Conservation (phyloP, 768 basidiomycete species). For the Collybia mongolica region DNA sequence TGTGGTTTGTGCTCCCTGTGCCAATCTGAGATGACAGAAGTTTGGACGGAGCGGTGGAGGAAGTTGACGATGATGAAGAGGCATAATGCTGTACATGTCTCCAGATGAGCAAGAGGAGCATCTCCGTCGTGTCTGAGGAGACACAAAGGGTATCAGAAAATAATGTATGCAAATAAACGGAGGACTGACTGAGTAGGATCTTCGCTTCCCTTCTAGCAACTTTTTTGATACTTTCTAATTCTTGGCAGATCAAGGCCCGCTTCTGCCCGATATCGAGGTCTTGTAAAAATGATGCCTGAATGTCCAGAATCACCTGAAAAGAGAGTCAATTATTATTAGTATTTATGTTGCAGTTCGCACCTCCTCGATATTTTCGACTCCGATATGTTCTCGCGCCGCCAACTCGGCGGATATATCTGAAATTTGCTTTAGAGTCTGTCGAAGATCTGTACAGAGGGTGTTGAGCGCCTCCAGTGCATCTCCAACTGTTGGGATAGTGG, state of each 20-base stretch:
- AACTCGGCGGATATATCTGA: conserved; percentile 69
- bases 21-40: conserved; percentile 15
- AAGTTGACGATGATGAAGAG: conserved; percentile 15
- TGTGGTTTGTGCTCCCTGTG: conserved; percentile 35
- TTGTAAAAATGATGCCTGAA: conserved; percentile 54
- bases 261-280: conserved; percentile 71
- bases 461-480: conserved; percentile 70
- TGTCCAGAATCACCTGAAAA: conserved; percentile 46
- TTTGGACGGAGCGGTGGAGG: conserved; percentile 9
- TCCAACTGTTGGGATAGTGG: conserved; percentile 74
- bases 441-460: conserved; percentile 59
- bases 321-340: neutral
- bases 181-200: conserved; percentile 52
- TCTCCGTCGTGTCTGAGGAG: conserved; percentile 63
- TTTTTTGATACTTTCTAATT: conserved; percentile 47
- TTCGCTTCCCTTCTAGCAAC: conserved; percentile 45
- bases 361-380: conserved; percentile 70
- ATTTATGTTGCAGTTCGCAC: conserved; percentile 32
- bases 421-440: conserved; percentile 62
- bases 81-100: conserved; percentile 73
- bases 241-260: conserved; percentile 60
- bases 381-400: conserved; percentile 66
- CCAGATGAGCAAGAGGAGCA: conserved; percentile 79
- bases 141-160: neutral
- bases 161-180: neutral